Base-by-base conservation (phyloP, 176 grass and related monocot genomes). In the Chrysopogon serrulatus region DNA sequence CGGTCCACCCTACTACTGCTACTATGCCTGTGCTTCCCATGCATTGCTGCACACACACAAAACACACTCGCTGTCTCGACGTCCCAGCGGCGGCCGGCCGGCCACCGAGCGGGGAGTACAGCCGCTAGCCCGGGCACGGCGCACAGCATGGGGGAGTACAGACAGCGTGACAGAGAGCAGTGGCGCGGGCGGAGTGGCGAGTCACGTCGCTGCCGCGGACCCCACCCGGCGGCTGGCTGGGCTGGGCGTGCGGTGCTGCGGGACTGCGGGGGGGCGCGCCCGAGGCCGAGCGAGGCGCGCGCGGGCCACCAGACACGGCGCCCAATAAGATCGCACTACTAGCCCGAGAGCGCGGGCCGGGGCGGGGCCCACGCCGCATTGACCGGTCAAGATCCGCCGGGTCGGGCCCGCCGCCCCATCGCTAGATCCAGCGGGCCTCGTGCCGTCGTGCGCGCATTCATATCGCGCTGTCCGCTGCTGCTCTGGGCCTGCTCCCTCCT, bases 321-420 rank as follows among this genome's bases (percentile, higher is more conserved):
- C 51, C 74, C 74, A 77, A 77, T 77, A 54, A 60, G 53, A 60
- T 77, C 74, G 74, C 74, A 60, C 74, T n/a, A n/a, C n/a, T 77
- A 16, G 5, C 54, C 9, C 9, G 53, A 48, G 47, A n/a, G n/a
- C n/a, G n/a, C n/a, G n/a, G n/a, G 18, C 41, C 11, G 18, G 11
- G 27, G 71, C 2, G 10, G 19, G 64, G 17, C 31, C 45, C 45
- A 34, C 48, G 6, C 5, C 2, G 1, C 5, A 28, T 77, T 77
- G 74, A 61, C 74, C 34, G 34, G 53, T 77, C 74, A 77, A 77
- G 74, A 60, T 77, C 54, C 54, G 54, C 68, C 68, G 5, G 34
- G 34, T 24, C n/a, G 74, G 74, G 33, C 4, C 32, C 73, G 3
- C 37, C n/a, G 6, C 18, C 3, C 73, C n/a, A n/a, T n/a, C n/a